Conservation (phyloP, 2,329 filamentous ascomycete genomes). For the Meredithiella fracta region DNA sequence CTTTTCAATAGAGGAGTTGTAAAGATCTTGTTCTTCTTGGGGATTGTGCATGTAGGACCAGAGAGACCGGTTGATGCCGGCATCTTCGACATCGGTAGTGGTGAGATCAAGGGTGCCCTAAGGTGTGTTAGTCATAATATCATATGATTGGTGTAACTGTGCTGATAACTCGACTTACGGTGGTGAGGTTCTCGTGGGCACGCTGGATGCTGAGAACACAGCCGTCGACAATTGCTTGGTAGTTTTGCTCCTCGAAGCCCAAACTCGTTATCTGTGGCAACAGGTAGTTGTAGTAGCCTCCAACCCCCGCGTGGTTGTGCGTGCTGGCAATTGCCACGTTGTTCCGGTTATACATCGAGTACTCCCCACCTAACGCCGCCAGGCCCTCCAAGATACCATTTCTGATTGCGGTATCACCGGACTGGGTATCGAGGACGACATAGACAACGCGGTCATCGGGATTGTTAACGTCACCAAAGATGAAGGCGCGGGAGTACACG, state of each 20-base stretch:
- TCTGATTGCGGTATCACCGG: conserved; percentile 75
- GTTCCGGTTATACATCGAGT: conserved; percentile 52
- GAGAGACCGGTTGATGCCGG: conserved; percentile 77
- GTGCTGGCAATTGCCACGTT: conserved; percentile 87
- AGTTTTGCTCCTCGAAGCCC: conserved; percentile 76
- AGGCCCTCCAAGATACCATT: conserved; percentile 70
- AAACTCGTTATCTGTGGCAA: conserved; percentile 78
- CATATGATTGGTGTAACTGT: not conserved
- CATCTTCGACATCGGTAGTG: conserved; percentile 51
- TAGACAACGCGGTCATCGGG: conserved; percentile 67
- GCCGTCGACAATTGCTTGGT: conserved; percentile 56
- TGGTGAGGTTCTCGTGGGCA: conserved; percentile 37
- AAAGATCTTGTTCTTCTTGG: conserved; percentile 52
- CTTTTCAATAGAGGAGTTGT: conserved; percentile 38
- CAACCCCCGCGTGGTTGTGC: conserved; percentile 82
- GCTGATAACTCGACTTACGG: conserved; percentile 21
- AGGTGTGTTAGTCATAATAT: conserved; percentile 6
- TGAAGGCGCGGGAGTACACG: conserved; percentile 77
- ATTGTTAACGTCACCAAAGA: conserved; percentile 52
- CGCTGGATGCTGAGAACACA: conserved; percentile 11
- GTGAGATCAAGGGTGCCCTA: conserved; percentile 55
- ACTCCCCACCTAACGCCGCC: conserved; percentile 40
- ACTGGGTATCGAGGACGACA: conserved; percentile 70
- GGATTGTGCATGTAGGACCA: conserved; percentile 83
- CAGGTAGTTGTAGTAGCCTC: conserved; percentile 87